phyloP scores from a whole-genome alignment of 495 filamentous ascomycete genomes.

The Letharia columbiana region DNA sequence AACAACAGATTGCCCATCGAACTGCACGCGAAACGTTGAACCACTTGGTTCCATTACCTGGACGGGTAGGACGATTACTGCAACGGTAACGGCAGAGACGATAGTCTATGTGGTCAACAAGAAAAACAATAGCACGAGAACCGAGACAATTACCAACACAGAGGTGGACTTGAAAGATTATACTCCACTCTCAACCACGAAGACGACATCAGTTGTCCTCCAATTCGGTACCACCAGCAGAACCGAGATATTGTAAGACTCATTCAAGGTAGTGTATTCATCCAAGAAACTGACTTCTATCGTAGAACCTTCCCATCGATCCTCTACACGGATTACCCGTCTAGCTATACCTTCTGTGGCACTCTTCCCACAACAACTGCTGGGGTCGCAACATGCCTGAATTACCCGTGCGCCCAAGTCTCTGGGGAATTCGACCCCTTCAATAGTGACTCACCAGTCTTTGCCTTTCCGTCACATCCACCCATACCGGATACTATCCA shows the following conservation, averaged over 20 bases:
- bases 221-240: constrained; percentile 7
- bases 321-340: constrained; percentile 1
- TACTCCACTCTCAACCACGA: background rate
- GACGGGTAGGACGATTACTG: background rate
- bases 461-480: constrained; percentile 7
- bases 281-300: background rate
- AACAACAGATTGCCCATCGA: constrained; percentile 1
- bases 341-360: constrained; percentile 12
- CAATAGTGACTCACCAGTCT: constrained; percentile 1
- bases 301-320: constrained; percentile 3
- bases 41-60: constrained; percentile 7
- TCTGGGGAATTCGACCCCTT: background rate
- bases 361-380: constrained; percentile 9
- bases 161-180: constrained; percentile 8
- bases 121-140: constrained; percentile 7
- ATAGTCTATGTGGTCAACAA: constrained; percentile 4
- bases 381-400: constrained; percentile 8
- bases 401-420: background rate
- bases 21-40: background rate
- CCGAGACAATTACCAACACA: constrained; percentile 5
- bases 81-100: constrained; percentile 12
- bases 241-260: background rate
- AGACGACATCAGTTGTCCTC: constrained; percentile 9
- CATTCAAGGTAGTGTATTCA: background rate
- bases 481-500: background rate